Base-by-base conservation (phyloP, 202 grass and related monocot genomes). In the Schoenoplectus triqueter region DNA sequence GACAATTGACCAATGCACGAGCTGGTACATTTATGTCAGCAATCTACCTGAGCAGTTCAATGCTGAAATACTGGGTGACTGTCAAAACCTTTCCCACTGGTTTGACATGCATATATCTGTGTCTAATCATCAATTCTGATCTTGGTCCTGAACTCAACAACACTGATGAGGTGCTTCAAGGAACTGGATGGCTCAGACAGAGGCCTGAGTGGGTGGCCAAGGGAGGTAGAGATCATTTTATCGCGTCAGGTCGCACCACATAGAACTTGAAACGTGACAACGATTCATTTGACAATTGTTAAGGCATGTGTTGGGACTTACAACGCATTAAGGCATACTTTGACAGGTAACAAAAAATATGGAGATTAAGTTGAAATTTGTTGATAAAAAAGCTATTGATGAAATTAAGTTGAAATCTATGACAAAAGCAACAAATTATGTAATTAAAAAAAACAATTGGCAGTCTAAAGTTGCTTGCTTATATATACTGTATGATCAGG, bases 171-270 rank as follows among this genome's bases (percentile, higher is more conserved):
- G 87, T 84, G 82, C 86, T 95, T 80, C 84, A 86, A 76, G 72
- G 87, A 48, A 68, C 83, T 0, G 88, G 93, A 14, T 95, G 87
- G 54, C 71, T 96, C 4, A 47, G 73, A 13, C n/a, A 44, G 65
- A 84, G 85, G n/a, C 91, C 89, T 11, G 91, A 91, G 84, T 95
- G 93, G 93, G 46, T 68, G 39, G 72, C 60, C 67, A 84, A 88
- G 86, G 87, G 87, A 17, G 93, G 93, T 3, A 85, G 73, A 6
- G 87, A 95, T 84, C 89, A 96, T 84, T 95, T 95, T 76, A 87
- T 89, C 70, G 85, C 90, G 31, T 86, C 90, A 18, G 93, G 93
- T 2, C 88, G 88, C 66, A 82, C 69, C 63, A 89, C 90, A 3
- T 89, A 88, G 93, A 88, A 95, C 55, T 95, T 95, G 80, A 83